Conservation (phyloP, 306 rosid genomes). For the Quercus ilex region DNA sequence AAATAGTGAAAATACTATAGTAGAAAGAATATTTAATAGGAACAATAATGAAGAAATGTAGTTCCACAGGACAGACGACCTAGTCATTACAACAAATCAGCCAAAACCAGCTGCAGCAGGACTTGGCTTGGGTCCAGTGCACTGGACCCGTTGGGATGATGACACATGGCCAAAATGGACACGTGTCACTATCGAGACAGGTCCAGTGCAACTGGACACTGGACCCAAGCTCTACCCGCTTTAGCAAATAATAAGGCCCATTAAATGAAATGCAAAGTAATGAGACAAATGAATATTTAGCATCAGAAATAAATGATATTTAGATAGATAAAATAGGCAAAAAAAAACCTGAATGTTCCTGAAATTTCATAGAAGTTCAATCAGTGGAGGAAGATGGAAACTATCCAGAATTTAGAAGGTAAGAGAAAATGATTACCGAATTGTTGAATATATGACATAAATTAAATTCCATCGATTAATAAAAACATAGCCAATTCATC, state of each 20-base stretch:
- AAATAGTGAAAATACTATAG: background rate
- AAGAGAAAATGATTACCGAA: background rate
- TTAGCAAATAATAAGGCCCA: background rate
- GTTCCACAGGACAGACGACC: background rate
- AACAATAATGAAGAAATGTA: background rate
- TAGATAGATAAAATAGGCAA: background rate
- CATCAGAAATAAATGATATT: background rate
- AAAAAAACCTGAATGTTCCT: background rate
- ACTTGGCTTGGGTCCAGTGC: too few relatives aligned
- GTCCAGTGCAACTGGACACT: too few relatives aligned
- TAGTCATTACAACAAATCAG: background rate
- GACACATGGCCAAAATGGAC: too few relatives aligned
- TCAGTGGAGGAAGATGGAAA: background rate
- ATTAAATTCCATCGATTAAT: background rate
- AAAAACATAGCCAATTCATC: background rate
- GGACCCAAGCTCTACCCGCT: too few relatives aligned
- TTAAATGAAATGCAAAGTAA: background rate
- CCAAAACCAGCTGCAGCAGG: background rate
- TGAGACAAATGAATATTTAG: background rate
- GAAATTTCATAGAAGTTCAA: background rate
- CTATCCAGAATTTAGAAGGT: background rate
- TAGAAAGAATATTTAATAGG: background rate
- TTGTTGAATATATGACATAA: background rate
- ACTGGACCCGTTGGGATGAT: too few relatives aligned
- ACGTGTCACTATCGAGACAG: too few relatives aligned